Conservation (phyloP, 441 rosid species). For the Bruguiera hainesii region DNA sequence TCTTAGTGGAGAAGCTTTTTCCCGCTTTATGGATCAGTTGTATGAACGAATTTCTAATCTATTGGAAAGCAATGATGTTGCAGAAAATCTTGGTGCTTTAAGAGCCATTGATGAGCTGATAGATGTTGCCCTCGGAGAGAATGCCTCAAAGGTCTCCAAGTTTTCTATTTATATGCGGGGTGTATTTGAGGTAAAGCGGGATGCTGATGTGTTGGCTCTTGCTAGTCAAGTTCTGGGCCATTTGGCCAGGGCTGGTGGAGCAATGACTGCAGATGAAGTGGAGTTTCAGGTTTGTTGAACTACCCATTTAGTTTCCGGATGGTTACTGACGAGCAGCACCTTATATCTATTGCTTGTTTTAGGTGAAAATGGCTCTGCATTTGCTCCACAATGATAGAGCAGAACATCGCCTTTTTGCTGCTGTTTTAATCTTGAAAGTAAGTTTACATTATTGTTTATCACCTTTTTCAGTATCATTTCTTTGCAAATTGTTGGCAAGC, state of each 20-base stretch:
- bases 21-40: conserved; percentile 88
- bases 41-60: conserved; percentile 70
- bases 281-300: conserved; percentile 72
- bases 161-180: conserved; percentile 71
- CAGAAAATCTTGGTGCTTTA: conserved; percentile 90
- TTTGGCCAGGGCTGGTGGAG: conserved; percentile 97
- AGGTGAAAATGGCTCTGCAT: conserved; percentile 71
- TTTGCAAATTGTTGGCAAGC: background rate
- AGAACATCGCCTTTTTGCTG: conserved; percentile 91
- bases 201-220: conserved; percentile 77
- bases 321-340: conserved; percentile 9
- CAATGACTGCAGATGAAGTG: conserved; percentile 99
- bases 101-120: conserved; percentile 95
- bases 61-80: conserved; percentile 65
- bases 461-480: background rate
- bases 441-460: conserved; percentile 12
- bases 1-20: conserved; percentile 84
- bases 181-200: conserved; percentile 83
- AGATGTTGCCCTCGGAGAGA: conserved; percentile 89
- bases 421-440: conserved; percentile 93
- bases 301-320: conserved; percentile 16
- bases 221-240: conserved; percentile 98
- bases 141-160: conserved; percentile 92
- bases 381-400: conserved; percentile 94
- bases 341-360: conserved; percentile 23